Evolutionary conservation across 2,329 filamentous ascomycete genomes (phyloP), one percentile per base, ranked within the genome.

Genomic region (Ambrosiella cleistominuta): DNA sequence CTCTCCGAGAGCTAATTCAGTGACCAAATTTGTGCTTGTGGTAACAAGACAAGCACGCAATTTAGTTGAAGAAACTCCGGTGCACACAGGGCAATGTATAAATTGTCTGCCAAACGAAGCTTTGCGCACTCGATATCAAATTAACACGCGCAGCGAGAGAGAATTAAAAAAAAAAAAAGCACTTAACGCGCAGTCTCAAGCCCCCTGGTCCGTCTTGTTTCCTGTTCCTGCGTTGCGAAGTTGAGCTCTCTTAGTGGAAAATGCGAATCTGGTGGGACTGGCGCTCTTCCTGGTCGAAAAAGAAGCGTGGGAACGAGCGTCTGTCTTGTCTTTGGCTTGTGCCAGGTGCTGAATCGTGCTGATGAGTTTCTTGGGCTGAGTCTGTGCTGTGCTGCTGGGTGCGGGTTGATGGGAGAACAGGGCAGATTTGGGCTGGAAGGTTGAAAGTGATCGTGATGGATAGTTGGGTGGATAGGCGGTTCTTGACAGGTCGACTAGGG

Each of bases 181-280:
- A 60, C 59, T 61, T 61, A 56, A 61, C 59, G 59, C 59, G 59
- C 56, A 56, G 53, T 40, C 27, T 15, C 13, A 9, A 38, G 52
- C 3, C n/a, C 52, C 52, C 52, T 54, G 13, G 52, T 54, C 39
- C 52, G 36, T 54, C 42, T 54, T 54, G 52, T 54, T 54, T 54
- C 52, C 15, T 42, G 37, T 27, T 27, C 27, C 27, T 27, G 4
- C 27, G 17, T 11, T 27, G 45, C n/a, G 12, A 47, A 37, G n/a
- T 36, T 15, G 12, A 53, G 12, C 52, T 51, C 47, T 44, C 36
- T 57, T 57, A 44, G 47, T 17, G 11, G 36, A 50, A 50, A 11
- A 42, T 12, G 12, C 4, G 5, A 35, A 49, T 39, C 35, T n/a
- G 15, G 17, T 27, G 13, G 9, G 38, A 40, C 36, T 49, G 42